Evolutionary conservation across 768 basidiomycete genomes (phyloP).

Genomic region (Kwoniella botswanensis): DNA sequence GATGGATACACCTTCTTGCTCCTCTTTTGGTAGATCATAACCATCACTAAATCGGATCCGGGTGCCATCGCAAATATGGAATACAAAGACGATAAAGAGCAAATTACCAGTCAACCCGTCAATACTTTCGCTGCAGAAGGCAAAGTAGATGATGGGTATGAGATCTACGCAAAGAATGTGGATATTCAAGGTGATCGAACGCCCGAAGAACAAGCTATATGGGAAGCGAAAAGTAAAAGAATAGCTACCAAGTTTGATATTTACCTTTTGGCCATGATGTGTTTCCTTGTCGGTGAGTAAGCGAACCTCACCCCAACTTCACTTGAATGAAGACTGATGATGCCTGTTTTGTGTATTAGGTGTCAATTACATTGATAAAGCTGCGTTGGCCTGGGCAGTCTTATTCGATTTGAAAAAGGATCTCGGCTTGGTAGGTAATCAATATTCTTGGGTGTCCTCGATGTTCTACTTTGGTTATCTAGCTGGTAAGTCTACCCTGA

Average conservation of each 20-base stretch:
- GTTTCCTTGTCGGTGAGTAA: conserved; percentile 28
- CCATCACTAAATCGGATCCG: too few species aligned
- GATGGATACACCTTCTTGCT: too few species aligned
- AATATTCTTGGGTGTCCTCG: conserved; percentile 45
- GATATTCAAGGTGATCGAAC: conserved; percentile 16
- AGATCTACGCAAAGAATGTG: conserved; percentile 21
- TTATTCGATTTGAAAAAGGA: conserved; percentile 49
- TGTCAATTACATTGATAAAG: conserved; percentile 30
- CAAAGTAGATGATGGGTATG: conserved; percentile 29
- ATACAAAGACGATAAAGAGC: conserved; percentile 22
- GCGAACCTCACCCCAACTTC: too few species aligned
- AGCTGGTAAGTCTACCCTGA: conserved; percentile 7
- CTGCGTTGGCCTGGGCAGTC: conserved; percentile 42
- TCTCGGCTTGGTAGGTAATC: conserved; percentile 40
- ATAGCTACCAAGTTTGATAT: conserved; percentile 24
- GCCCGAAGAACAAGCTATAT: conserved; percentile 15
- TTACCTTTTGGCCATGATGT: conserved; percentile 28
- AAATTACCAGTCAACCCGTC: conserved; percentile 1
- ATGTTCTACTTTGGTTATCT: conserved; percentile 53
- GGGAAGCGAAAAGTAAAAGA: conserved; percentile 24
- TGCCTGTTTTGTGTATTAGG: not conserved
- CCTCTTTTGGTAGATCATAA: too few species aligned
- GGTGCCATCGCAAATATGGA: not conserved
- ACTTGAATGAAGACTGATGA: too few species aligned
- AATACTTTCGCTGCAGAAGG: conserved; percentile 10